phyloP scores from a whole-genome alignment of 164 flowering plant genomes.

The Vitis labrusca region DNA sequence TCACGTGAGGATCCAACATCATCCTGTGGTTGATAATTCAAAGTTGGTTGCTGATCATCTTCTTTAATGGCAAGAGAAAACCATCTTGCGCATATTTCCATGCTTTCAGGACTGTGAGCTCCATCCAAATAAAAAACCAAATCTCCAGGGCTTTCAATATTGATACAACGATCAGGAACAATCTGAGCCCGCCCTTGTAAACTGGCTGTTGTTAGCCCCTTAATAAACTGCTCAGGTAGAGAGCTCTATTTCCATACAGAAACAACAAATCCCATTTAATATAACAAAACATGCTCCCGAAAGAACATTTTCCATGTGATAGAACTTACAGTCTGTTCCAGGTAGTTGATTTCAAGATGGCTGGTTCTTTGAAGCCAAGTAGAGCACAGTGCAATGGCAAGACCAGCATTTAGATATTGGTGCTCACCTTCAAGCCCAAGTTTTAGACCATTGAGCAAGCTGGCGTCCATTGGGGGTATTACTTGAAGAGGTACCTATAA shows the following conservation, averaged over 20 bases:
- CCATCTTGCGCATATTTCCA: constrained; percentile 93
- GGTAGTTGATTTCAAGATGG: constrained; percentile 43
- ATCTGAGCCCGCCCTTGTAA: constrained; percentile 94
- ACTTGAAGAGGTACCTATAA: constrained; percentile 77
- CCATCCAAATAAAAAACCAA: constrained; percentile 92
- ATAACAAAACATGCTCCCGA: background rate
- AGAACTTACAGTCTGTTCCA: constrained; percentile 60
- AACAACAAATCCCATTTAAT: constrained; percentile 1
- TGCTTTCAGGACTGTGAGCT: constrained; percentile 98
- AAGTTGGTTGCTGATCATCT: constrained; percentile 28
- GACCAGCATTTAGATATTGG: constrained; percentile 86
- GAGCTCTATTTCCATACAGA: constrained; percentile 41
- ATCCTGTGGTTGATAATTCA: constrained; percentile 19
- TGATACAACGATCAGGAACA: constrained; percentile 49
- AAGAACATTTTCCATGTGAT: background rate
- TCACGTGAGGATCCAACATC: constrained; percentile 28
- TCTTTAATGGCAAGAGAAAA: constrained; percentile 66
- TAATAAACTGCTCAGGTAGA: constrained; percentile 75
- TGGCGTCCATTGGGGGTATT: constrained; percentile 62
- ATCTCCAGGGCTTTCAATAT: constrained; percentile 46
- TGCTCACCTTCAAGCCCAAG: constrained; percentile 95
- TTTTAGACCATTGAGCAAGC: constrained; percentile 59
- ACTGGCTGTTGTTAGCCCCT: constrained; percentile 71
- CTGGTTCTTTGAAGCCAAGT: constrained; percentile 85
- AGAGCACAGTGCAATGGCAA: constrained; percentile 74